Evolutionary conservation across 768 basidiomycete species (phyloP).

Genomic region (Phylloporus sp.): DNA sequence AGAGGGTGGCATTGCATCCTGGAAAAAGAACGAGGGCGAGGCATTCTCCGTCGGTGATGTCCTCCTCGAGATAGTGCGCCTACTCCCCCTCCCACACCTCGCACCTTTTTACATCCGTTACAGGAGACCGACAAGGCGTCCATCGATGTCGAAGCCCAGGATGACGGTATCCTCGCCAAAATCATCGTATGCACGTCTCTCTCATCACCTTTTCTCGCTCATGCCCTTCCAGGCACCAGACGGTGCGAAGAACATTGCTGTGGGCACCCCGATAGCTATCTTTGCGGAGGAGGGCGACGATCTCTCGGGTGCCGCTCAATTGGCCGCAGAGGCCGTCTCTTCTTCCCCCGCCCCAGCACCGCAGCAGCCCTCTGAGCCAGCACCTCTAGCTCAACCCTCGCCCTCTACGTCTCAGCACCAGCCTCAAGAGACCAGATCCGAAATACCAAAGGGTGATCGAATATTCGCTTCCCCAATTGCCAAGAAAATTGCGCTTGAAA

Average conservation of each 20-base stretch:
- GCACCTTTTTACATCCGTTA: slow-evolving; percentile 8
- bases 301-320: slow-evolving; percentile 70
- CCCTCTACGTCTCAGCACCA: slow-evolving; percentile 33
- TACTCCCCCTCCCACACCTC: neutral
- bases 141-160: slow-evolving; percentile 98
- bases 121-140: slow-evolving; percentile 99
- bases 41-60: slow-evolving; percentile 87
- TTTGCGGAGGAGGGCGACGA: slow-evolving; percentile 96
- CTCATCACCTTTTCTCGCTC: neutral
- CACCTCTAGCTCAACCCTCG: slow-evolving; percentile 34
- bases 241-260: slow-evolving; percentile 82
- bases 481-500: slow-evolving; percentile 94
- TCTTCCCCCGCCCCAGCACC: slow-evolving; percentile 32
- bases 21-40: slow-evolving; percentile 98
- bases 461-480: slow-evolving; percentile 96
- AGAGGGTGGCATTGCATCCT: slow-evolving; percentile 94
- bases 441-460: slow-evolving; percentile 65
- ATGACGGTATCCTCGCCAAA: slow-evolving; percentile 95
- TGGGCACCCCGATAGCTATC: slow-evolving; percentile 89
- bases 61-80: slow-evolving; percentile 86
- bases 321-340: slow-evolving; percentile 63
- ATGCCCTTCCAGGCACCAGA: slow-evolving; percentile 55
- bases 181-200: slow-evolving; percentile 68
- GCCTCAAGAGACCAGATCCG: slow-evolving; percentile 45
- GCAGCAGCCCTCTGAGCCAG: slow-evolving; percentile 40